Evolutionary conservation across 148 eudicot species (phyloP), one percentile per base, ranked within the genome.

Genomic region (Vaccinium corymbosum): DNA sequence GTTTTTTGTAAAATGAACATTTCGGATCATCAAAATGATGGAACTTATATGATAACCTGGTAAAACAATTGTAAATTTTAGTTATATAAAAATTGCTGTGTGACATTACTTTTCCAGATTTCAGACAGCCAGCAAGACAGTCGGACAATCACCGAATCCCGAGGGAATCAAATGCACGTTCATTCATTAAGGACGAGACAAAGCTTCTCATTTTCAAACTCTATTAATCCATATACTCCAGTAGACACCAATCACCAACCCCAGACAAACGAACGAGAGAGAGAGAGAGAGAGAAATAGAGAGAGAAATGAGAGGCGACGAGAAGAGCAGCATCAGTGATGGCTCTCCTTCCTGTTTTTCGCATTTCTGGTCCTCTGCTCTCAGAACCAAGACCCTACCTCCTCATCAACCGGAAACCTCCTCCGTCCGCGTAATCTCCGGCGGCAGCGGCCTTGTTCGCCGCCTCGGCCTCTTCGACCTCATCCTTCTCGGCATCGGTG

Each of bases 381-480:
- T 86, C 27, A 87, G 98, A 73, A 71, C 85, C 27, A 91, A 91
- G 75, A 80, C 89, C 25, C 49, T 89, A 59, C 17, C 83, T 51
- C 71, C 89, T 79, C 57, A 70, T 25, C 42, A 27, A 68, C 42
- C 80, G 6, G 83, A 80, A 4, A 56, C 73, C 42, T 29, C 84
- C 61, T 9, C 86, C 29, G 88, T 72, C 80, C 86, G 91, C 17
- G 80, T 86, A 1, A 80, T 19, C 52, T 84, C 90, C 86, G 92
- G 92, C 16, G 35, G 72, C 32, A 94, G 90, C 0, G 95, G 94
- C 0, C 91, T 96, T 1, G 85, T 93, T 15, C 94, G 99, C 9
- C 95, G 98, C 46, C 89, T 96, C 22, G 92, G 97, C 6, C 89
- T 94, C 1, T 78, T 92, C 53, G 99, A 96, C 85, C 94, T 96